Conservation (phyloP, 2,329 filamentous ascomycete genomes). For the Sphaceloma murrayae region DNA sequence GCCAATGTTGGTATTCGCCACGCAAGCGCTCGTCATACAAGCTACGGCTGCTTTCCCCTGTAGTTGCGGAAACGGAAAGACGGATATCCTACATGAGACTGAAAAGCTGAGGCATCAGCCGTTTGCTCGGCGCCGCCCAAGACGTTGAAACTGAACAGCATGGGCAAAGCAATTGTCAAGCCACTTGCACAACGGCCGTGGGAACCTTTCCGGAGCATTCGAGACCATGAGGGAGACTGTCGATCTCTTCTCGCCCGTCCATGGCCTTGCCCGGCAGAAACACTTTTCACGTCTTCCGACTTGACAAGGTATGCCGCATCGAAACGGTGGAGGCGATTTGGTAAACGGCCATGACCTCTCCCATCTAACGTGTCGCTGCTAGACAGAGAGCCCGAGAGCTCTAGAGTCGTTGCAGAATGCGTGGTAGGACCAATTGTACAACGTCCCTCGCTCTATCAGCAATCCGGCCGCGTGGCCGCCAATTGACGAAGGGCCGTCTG, state of each 20-base stretch:
- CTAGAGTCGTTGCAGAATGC: not conserved
- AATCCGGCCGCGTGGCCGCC: conserved; percentile 13
- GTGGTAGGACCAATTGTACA: conserved; percentile 10
- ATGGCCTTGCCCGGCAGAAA: not conserved
- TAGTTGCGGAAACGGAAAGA: too few relatives aligned
- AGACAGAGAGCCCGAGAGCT: conserved; percentile 1
- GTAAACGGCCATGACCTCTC: conserved; percentile 4
- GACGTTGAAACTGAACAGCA: conserved; percentile 1
- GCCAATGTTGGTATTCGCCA: conserved; percentile 9
- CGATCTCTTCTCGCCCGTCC: conserved; percentile 4
- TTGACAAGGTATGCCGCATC: not conserved
- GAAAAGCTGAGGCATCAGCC: not conserved
- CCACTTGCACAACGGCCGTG: conserved; percentile 1
- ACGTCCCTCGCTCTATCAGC: conserved; percentile 7
- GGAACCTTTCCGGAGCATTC: not conserved
- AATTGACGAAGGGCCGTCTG: not conserved
- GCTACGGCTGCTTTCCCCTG: not conserved
- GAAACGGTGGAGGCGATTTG: not conserved
- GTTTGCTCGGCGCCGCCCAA: not conserved
- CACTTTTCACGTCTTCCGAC: not conserved
- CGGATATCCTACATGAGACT: too few relatives aligned
- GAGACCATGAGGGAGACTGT: not conserved
- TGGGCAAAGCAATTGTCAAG: conserved; percentile 7
- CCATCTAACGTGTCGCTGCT: not conserved
- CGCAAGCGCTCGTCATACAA: conserved; percentile 1